These are phyloP conservation scores for Candida ulmi DNA, from an alignment of 805 yeast species.

Conservation along the genomic window DNA sequence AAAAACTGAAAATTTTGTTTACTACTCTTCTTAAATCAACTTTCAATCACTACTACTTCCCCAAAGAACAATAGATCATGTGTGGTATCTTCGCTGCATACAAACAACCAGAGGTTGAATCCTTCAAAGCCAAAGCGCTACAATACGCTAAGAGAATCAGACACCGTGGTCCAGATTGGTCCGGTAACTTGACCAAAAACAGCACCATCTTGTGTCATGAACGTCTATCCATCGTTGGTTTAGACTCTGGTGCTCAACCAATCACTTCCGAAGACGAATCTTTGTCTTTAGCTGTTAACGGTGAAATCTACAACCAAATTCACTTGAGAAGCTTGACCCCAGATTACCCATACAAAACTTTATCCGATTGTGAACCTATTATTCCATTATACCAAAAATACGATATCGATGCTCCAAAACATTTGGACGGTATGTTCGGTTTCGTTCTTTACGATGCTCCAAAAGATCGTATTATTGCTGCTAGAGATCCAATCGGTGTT, in stretches of 20 bases:
- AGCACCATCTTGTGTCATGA: constrained; percentile 86
- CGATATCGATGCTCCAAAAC: constrained; percentile 84
- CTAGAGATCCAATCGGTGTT: constrained; percentile 98
- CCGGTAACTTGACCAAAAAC: constrained; percentile 80
- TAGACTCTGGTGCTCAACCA: constrained; percentile 98
- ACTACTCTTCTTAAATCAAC: not conserved
- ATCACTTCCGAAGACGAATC: constrained; percentile 74
- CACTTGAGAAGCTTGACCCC: constrained; percentile 70
- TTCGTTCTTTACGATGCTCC: constrained; percentile 84
- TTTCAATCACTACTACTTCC: not conserved
- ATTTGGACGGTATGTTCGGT: constrained; percentile 98
- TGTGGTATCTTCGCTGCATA: constrained; percentile 98
- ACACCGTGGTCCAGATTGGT: constrained; percentile 99
- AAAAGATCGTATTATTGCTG: constrained; percentile 86
- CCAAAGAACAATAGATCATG: constrained; percentile 34
- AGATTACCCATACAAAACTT: constrained; percentile 75
- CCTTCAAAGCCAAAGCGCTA: constrained; percentile 82
- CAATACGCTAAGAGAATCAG: constrained; percentile 89
- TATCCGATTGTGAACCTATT: constrained; percentile 96
- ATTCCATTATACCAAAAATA: constrained; percentile 87
- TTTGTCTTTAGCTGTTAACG: constrained; percentile 82
- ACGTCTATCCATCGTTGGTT: constrained; percentile 95
- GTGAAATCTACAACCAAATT: constrained; percentile 97
- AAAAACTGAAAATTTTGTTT: not conserved
- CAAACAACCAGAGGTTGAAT: constrained; percentile 71